phyloP scores from a whole-genome alignment of 176 grass and related monocot genomes.

The Phragmites australis region DNA sequence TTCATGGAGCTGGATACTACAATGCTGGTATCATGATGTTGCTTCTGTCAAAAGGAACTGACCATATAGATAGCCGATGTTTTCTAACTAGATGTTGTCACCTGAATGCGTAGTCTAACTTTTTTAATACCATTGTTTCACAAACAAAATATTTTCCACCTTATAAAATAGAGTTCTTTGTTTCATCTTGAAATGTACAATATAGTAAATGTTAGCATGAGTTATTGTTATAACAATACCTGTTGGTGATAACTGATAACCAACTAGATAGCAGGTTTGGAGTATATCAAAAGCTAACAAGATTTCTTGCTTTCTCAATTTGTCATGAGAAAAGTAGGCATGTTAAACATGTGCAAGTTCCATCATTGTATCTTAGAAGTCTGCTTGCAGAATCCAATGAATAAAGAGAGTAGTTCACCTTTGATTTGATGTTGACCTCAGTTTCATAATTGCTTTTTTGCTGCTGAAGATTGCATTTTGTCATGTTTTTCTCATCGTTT shows the following conservation, averaged over 20 bases:
- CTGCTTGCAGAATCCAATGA: constrained; percentile 41
- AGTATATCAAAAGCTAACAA: constrained; percentile 13
- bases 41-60: constrained; percentile 38
- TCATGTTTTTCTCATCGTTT: constrained; percentile 43
- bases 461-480: constrained; percentile 39
- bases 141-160: background rate
- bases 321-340: constrained; percentile 31
- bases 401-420: constrained; percentile 46
- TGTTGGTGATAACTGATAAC: constrained; percentile 17
- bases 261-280: background rate
- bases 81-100: constrained; percentile 20
- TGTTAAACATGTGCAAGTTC: constrained; percentile 54
- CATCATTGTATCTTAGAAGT: constrained; percentile 32
- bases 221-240: constrained; percentile 3
- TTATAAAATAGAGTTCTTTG: constrained; percentile 1
- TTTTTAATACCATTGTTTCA: constrained; percentile 11
- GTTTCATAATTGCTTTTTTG: constrained; percentile 37
- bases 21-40: constrained; percentile 28
- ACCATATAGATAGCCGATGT: constrained; percentile 4
- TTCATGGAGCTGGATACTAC: constrained; percentile 32
- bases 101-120: background rate
- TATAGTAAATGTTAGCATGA: background rate
- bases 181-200: constrained; percentile 25
- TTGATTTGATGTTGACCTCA: constrained; percentile 49
- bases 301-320: constrained; percentile 48